phyloP scores from a whole-genome alignment of 2,329 filamentous ascomycete species.

The Pseudohalonectria lignicola region DNA sequence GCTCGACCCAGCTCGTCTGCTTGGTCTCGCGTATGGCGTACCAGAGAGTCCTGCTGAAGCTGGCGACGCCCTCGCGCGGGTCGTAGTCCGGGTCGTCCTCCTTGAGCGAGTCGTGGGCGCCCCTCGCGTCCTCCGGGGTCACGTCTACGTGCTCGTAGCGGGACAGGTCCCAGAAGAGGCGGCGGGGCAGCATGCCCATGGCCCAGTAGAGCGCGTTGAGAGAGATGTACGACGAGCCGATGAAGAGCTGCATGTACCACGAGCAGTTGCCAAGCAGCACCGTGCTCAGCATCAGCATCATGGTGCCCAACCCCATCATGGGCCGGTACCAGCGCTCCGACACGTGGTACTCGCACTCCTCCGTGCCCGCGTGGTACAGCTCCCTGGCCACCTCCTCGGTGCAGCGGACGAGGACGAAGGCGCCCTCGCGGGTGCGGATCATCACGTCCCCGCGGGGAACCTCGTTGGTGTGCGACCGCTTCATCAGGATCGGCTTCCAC shows the following conservation, averaged over 20 bases:
- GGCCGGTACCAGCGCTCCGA: constrained; percentile 32
- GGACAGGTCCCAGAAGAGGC: constrained; percentile 45
- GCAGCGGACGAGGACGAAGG: constrained; percentile 46
- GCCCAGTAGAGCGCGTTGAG: constrained; percentile 51
- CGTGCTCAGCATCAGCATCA: constrained; percentile 49
- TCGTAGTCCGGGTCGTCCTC: constrained; percentile 12
- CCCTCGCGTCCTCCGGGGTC: constrained; percentile 25
- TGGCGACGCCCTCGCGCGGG: constrained; percentile 27
- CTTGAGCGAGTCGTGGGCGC: constrained; percentile 17
- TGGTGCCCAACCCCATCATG: constrained; percentile 46
- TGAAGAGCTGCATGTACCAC: constrained; percentile 48
- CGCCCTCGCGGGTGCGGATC: constrained; percentile 48
- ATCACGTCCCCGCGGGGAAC: constrained; percentile 48
- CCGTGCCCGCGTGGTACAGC: constrained; percentile 44
- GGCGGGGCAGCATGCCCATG: constrained; percentile 35
- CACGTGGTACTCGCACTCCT: constrained; percentile 47
- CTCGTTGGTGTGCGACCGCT: constrained; percentile 31
- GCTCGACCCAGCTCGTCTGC: constrained; percentile 39
- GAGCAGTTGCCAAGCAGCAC: constrained; percentile 51
- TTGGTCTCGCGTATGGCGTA: constrained; percentile 44
- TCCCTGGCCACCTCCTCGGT: constrained; percentile 51
- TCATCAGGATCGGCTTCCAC: constrained; percentile 45
- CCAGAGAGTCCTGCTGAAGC: constrained; percentile 47
- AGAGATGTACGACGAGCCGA: constrained; percentile 44
- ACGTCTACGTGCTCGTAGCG: constrained; percentile 32